A percentile compares a stretch with the other conserved stretches of the same genome.
Conservation (phyloP, 2,329 filamentous ascomycete species). For the Sporothrix luriei region DNA sequence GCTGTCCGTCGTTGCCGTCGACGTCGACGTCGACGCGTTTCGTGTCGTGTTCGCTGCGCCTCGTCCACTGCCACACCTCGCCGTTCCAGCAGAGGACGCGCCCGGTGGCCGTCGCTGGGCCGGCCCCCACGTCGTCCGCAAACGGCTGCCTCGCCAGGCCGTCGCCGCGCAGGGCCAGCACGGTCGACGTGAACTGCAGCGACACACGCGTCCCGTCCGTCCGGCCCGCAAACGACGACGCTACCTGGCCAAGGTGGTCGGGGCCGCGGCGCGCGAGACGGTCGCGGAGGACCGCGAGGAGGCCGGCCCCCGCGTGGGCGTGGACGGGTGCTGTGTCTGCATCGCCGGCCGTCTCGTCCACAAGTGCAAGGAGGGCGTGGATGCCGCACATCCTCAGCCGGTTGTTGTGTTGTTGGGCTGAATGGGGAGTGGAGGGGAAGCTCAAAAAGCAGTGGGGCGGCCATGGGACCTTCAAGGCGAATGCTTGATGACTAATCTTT, state of each 20-base stretch:
- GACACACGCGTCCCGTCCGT: conserved; percentile 40
- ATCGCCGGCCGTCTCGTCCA: conserved; percentile 30
- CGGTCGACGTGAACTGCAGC: conserved; percentile 75
- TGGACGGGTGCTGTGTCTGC: neutral
- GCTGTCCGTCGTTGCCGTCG: conserved; percentile 73
- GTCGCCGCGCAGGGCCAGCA: conserved; percentile 84
- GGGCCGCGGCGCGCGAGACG: conserved; percentile 61
- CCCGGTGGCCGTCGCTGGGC: conserved; percentile 46
- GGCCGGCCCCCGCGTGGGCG: conserved; percentile 12
- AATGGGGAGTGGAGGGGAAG: neutral
- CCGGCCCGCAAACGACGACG: conserved; percentile 32
- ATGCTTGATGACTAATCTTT: neutral
- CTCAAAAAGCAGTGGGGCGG: neutral
- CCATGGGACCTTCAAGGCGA: neutral
- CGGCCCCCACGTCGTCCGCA: too few relatives aligned
- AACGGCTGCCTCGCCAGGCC: conserved; percentile 74
- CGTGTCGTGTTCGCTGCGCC: conserved; percentile 47
- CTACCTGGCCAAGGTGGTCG: conserved; percentile 56
- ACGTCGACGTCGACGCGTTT: conserved; percentile 41
- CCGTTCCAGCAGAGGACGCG: conserved; percentile 95
- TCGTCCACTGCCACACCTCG: conserved; percentile 79
- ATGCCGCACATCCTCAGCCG: conserved; percentile 61
- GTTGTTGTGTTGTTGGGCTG: neutral
- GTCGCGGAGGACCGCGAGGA: conserved; percentile 47
- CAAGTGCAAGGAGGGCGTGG: conserved; percentile 53